These are phyloP conservation scores for Aspergillus caelatus DNA, from an alignment of 2,329 filamentous ascomycete species.

Conservation along the genomic window DNA sequence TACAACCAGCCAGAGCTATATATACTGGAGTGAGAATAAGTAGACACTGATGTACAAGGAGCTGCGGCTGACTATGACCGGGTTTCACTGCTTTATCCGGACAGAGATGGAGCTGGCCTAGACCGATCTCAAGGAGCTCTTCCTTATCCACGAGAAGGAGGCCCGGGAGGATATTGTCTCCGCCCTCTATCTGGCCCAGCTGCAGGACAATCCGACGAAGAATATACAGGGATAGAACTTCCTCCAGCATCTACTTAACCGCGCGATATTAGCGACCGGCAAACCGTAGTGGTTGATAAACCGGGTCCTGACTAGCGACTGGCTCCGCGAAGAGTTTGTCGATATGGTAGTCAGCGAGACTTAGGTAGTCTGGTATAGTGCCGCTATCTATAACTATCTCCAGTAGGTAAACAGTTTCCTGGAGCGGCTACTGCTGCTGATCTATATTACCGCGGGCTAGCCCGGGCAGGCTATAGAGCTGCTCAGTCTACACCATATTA, in stretches of 20 bases:
- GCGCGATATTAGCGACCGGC: not conserved
- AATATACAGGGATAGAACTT: constrained; percentile 1
- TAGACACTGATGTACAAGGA: constrained; percentile 9
- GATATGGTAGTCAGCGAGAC: not conserved
- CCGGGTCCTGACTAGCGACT: not conserved
- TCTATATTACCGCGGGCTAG: constrained; percentile 8
- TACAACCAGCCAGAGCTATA: constrained; percentile 6
- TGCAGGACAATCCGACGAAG: not conserved
- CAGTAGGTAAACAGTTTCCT: constrained; percentile 7
- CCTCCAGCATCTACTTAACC: not conserved
- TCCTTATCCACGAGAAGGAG: constrained; percentile 7
- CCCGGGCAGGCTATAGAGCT: constrained; percentile 8
- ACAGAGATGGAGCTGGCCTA: not conserved
- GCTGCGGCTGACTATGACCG: not conserved
- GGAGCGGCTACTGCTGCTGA: not conserved
- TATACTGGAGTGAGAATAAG: constrained; percentile 13
- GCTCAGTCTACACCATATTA: constrained; percentile 7
- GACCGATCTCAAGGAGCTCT: not conserved
- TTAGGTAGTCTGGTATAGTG: not conserved
- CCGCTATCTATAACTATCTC: not conserved
- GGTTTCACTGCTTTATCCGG: not conserved
- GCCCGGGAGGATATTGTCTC: not conserved
- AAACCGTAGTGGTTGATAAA: not conserved
- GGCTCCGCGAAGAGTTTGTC: not conserved
- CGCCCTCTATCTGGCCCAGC: not conserved